Evolutionary conservation across 1,284 basidiomycete species (phyloP), one percentile per base, ranked within the genome.

Genomic region (Malassezia globosa): DNA sequence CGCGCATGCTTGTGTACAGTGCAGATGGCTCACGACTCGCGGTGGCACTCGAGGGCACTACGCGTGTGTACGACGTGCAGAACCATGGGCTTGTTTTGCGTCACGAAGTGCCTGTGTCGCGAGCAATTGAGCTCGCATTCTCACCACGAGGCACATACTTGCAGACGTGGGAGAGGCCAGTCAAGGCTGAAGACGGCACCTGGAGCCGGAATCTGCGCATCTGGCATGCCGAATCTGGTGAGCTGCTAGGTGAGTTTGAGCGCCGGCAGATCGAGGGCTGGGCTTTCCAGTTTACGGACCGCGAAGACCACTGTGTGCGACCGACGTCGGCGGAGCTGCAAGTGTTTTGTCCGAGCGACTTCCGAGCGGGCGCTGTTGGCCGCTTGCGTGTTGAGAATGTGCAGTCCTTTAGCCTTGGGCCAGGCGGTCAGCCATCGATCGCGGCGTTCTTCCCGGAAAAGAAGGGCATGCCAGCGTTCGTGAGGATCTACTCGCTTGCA

Each of bases 401-500:
- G 38, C 81, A 82, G 5, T 80, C 77, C 60, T 78, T 87, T 50
- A 77, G 79, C 14, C 75, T 90, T 54, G 85, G 85, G 60, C 85
- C 85, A 8, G 87, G 87, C 8, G 74, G 83, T 62, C 85, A 85
- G 66, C 85, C 86, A 3, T 82, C 79, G 16, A 70, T 96, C 24
- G 89, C 89, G 3, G 80, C 92, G 13, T 97, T 96, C 72, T 77
- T 90, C 34, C 84, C 82, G 1, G 90, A 96, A 78, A 89, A 88
- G 77, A 95, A 95, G 77, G 90, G 90, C 49, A 82, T 83, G n/a
- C 92, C 92, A 1, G 92, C 88, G 1, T 84, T 79, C 54, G 80
- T 96, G 68, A 84, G 83, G 64, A 81, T 95, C 46, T 90, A 84
- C 73, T 79, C 82, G 44, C 77, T 96, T 31, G 73, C 79, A 44